Percentiles rank a stretch among this genome's conserved stretches.
These are phyloP conservation scores for Stentor coeruleus DNA, from an alignment of 73 alveolate genomes.

Conservation along the genomic window DNA sequence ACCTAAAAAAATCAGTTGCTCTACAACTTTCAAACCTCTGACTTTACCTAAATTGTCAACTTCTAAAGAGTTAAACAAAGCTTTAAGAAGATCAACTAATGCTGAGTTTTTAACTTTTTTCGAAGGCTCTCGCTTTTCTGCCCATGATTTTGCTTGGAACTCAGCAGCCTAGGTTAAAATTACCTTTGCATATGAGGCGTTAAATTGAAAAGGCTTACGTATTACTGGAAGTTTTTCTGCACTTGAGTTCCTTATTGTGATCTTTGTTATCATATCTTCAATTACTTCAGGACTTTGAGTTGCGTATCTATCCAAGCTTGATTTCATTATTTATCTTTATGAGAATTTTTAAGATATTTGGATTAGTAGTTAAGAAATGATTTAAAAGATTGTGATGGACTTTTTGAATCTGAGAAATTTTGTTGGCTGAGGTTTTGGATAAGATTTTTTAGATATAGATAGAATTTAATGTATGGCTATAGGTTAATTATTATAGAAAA, in stretches of 20 bases:
- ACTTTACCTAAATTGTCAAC: constrained; percentile 13
- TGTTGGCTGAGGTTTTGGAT: no score
- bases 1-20: constrained; percentile 17
- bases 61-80: not conserved
- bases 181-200: not conserved
- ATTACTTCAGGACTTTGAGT: not conserved
- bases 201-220: constrained; percentile 1
- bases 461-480: no score
- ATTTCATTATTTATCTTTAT: no score
- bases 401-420: no score
- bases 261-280: not conserved
- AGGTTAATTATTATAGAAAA: no score
- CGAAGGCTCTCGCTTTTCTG: not conserved
- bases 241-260: not conserved
- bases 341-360: no score
- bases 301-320: not conserved
- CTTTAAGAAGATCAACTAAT: not conserved
- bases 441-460: no score
- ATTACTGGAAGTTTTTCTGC: constrained; percentile 17
- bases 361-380: no score
- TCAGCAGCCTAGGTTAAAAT: constrained; percentile 16
- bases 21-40: not conserved
- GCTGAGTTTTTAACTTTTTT: not conserved
- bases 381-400: no score
- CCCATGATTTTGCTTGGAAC: not conserved